Evolutionary conservation across 2,329 filamentous ascomycete species (phyloP), one percentile per base, ranked within the genome.

Genomic region (Teratosphaeria destructans): DNA sequence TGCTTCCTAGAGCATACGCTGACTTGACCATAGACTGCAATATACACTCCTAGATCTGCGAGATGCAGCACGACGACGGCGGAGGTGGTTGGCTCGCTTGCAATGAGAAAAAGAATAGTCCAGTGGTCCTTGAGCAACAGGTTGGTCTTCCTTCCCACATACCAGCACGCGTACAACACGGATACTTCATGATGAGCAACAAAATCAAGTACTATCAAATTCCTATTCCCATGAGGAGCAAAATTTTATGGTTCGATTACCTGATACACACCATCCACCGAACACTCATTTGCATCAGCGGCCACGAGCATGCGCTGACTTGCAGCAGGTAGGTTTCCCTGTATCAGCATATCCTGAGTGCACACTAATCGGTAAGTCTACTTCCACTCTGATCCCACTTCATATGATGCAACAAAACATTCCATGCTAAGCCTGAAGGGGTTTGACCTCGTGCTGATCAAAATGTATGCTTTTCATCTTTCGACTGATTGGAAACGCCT

Each of bases 401-500:
- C 75, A 34, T 76, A 76, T 88, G 86, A 89, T 89, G 85, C 82
- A 79, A 75, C 72, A 29, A 71, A 78, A 82, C 76, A 85, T 85
- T 87, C 85, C 84, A 87, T 89, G 86, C 86, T 89, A 88, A 88
- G 83, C 77, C 87, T 80, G 85, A 89, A 84, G 79, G 74, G 23
- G 72, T 64, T 65, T 69, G 70, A 72, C 68, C 71, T 82, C 85
- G 83, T 87, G 82, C 84, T 88, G 77, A 76, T 79, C 71, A 76
- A 77, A 83, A 79, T 78, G 80, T 81, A 82, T 84, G 82, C 85
- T 89, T 89, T 89, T 89, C 86, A 89, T 89, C 86, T 89, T 89
- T 89, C 86, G 81, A 81, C 85, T 89, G 87, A 89, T 73, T 71
- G 32, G 49, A 35, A 52, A 7, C 34, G 16, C 23, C 58, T 34